Evolutionary conservation across 768 basidiomycete species (phyloP).

Genomic region (Tulasnella sp.): DNA sequence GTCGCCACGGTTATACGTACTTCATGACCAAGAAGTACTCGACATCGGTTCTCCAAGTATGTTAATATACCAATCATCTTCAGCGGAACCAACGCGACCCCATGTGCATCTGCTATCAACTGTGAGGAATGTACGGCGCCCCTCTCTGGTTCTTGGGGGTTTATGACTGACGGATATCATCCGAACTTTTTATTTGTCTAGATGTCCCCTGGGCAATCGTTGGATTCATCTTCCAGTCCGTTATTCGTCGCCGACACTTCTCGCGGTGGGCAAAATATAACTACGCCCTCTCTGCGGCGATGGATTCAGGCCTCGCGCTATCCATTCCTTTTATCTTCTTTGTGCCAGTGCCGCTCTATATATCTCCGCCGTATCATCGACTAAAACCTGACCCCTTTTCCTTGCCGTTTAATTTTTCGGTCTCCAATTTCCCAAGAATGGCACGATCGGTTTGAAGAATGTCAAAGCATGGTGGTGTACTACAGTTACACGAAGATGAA

Average conservation of each 20-base stretch:
- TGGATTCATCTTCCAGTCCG: slow-evolving; percentile 19
- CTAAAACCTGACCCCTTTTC: no score
- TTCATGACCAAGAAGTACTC: slow-evolving; percentile 49
- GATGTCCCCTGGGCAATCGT: slow-evolving; percentile 10
- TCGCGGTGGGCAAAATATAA: slow-evolving; percentile 20
- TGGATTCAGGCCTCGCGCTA: slow-evolving; percentile 57
- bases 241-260: slow-evolving; percentile 16
- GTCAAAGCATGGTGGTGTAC: no score
- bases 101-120: slow-evolving; percentile 56
- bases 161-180: no score
- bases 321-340: slow-evolving; percentile 48
- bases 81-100: slow-evolving; percentile 47
- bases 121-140: no score
- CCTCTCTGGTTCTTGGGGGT: no score
- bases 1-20: slow-evolving; percentile 54
- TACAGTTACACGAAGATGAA: no score
- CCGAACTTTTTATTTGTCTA: no score
- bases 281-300: slow-evolving; percentile 55
- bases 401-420: no score
- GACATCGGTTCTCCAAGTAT: slow-evolving; percentile 46
- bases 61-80: slow-evolving; percentile 56
- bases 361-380: no score
- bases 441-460: no score
- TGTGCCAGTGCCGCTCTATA: slow-evolving; percentile 22
- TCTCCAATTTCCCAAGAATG: no score